Conservation (phyloP, 1,139 yeast genomes). For the Nadsonia commutata region DNA sequence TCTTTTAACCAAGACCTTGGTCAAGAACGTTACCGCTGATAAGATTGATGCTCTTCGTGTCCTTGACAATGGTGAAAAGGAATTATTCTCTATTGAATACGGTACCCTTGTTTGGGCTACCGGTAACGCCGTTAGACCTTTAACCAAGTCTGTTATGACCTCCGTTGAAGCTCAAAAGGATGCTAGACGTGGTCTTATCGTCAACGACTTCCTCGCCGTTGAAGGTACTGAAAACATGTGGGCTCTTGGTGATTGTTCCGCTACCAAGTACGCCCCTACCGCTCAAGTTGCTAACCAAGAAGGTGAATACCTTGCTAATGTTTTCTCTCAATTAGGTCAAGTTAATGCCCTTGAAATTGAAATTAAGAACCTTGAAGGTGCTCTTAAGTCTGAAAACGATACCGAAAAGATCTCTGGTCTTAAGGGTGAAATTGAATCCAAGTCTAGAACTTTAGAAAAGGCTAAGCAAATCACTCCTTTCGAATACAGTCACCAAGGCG, state of each 20-base stretch:
- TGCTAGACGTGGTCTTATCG: slow-evolving; percentile 80
- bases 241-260: slow-evolving; percentile 90
- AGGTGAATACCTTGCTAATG: slow-evolving; percentile 65
- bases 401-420: slow-evolving; percentile 21
- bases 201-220: slow-evolving; percentile 69
- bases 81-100: slow-evolving; percentile 57
- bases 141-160: slow-evolving; percentile 51
- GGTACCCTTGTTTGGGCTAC: slow-evolving; percentile 96
- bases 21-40: slow-evolving; percentile 63
- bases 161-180: slow-evolving; percentile 70
- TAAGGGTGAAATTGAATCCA: slow-evolving; percentile 24
- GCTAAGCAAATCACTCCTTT: slow-evolving; percentile 64
- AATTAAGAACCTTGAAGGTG: slow-evolving; percentile 26
- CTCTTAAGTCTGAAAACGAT: slow-evolving; percentile 21
- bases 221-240: slow-evolving; percentile 74
- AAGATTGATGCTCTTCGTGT: slow-evolving; percentile 59
- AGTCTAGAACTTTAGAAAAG: slow-evolving; percentile 30
- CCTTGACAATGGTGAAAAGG: slow-evolving; percentile 46
- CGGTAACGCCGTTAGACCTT: slow-evolving; percentile 81
- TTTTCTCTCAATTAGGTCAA: slow-evolving; percentile 54
- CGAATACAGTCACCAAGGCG: slow-evolving; percentile 49
- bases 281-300: slow-evolving; percentile 97
- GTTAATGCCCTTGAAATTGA: slow-evolving; percentile 45
- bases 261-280: slow-evolving; percentile 83
- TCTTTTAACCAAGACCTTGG: slow-evolving; percentile 72